Evolutionary conservation across 2,329 filamentous ascomycete genomes (phyloP), one percentile per base, ranked within the genome.

Genomic region (Epichloe gansuensis): DNA sequence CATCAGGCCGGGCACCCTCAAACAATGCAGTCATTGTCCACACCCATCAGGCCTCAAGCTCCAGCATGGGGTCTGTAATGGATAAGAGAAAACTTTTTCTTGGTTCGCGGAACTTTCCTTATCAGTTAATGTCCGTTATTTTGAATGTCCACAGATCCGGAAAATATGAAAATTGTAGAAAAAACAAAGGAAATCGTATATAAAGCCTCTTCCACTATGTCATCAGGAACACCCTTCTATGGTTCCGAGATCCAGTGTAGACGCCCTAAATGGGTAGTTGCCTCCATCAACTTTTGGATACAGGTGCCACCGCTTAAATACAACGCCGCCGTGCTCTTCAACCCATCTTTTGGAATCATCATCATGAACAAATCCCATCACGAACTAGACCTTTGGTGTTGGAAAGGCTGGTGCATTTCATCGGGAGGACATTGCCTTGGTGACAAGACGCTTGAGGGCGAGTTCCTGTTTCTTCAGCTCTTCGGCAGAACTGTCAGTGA

Each of bases 391-490:
- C 8, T 21, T 49, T n/a, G 17, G 15, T 41, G 4, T 31, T 49
- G 23, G 12, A 34, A 34, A 31, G 47, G 6, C 9, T 12, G 23
- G 38, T 43, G 44, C 48, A 62, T 68, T 83, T 91, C 17, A 95
- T 74, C 88, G 85, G 68, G 88, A 91, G 60, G 88, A 84, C 88
- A 95, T 95, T 65, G 88, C 91, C 86, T 97, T 98, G 75, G 93
- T 98, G 65, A 98, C 91, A 63, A 95, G 82, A 68, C 93, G 82
- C 89, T 97, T 98, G 60, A 98, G 82, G 57, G 90, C 90, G 61
- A 98, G 80, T 81, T 98, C 93, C 85, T 96, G 95, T 89, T 97
- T 97, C 88, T 95, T 97, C 64, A 98, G 80, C 70, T 98, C 93
- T 64, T 98, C 94, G 57, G 90, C 87, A 58, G 77, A 75, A 54